Evolutionary conservation across 495 filamentous ascomycete genomes (phyloP), one percentile per base, ranked within the genome.

Genomic region (Trichoderma asperelloides): DNA sequence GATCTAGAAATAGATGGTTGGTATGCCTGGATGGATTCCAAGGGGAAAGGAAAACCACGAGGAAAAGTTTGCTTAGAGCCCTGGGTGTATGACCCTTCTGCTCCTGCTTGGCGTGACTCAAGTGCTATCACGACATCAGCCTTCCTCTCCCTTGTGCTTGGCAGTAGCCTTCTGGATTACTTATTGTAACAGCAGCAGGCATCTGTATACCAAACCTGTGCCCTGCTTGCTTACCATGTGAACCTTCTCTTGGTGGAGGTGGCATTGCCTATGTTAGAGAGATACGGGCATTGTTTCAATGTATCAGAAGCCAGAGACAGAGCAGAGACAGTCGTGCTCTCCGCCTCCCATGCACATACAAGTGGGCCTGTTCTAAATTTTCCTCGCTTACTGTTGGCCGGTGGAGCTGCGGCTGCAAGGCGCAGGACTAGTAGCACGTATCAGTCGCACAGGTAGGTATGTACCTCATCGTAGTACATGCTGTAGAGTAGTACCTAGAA

Each of bases 381-480:
- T 60, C 55, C 9, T 60, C 55, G 55, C 55, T 60, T 60, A 60
- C 55, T 27, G 55, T 60, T 60, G 55, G 55, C 55, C 30, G 55
- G 55, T 60, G 55, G 55, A 30, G 55, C 9, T 60, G 55, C 55
- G 55, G 55, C 55, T 60, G 55, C 55, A 60, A 60, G 55, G 55
- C 55, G 55, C 30, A 21, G 13, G 30, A 27, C 55, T 60, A 60
- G 55, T 30, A 11, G 21, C 21, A 37, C 55, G 27, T 60, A 23
- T 60, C 18, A 25, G 11, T 25, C 27, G 55, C n/a, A n/a, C n/a
- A n/a, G n/a, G n/a, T n/a, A n/a, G n/a, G n/a, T n/a, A n/a, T n/a
- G n/a, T 30, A 28, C 11, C 55, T 28, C 11, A 1, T 25, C 9
- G 55, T 25, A 15, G 55, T 11, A 60, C 55, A 37, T 37, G n/a